A percentile compares a stretch with the other conserved stretches of the same genome.
Conservation (phyloP, 441 rosid species). For the Gossypium gossypioides region DNA sequence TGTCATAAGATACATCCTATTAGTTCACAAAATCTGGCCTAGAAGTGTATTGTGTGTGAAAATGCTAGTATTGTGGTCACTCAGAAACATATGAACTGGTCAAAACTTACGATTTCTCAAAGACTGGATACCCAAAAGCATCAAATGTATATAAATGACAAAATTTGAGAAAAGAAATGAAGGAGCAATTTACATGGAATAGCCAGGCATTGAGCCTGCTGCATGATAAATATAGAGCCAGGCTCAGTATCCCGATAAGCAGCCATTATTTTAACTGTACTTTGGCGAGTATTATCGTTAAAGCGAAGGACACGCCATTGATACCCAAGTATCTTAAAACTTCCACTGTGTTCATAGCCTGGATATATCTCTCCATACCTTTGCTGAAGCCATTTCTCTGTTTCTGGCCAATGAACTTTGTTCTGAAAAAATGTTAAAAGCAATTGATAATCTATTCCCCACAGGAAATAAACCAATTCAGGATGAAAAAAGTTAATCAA, state of each 20-base stretch:
- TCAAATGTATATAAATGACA: not conserved
- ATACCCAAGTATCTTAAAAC: conserved; percentile 60
- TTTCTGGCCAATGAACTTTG: conserved; percentile 44
- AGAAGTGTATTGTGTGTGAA: not conserved
- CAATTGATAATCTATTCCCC: not conserved
- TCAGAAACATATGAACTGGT: not conserved
- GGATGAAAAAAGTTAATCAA: not conserved
- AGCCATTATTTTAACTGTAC: conserved; percentile 78
- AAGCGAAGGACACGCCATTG: conserved; percentile 82
- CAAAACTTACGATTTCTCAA: not conserved
- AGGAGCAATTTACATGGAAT: conserved; percentile 54
- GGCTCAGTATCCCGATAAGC: conserved; percentile 44
- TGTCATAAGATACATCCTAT: not conserved
- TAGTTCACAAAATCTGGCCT: not conserved
- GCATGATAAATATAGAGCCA: conserved; percentile 47
- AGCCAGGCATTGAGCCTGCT: conserved; percentile 73
- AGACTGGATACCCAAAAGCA: not conserved
- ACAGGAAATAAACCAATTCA: not conserved
- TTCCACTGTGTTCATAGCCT: conserved; percentile 16
- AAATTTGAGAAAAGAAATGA: not conserved
- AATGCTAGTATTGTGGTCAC: not conserved
- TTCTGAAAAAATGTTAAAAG: conserved; percentile 29
- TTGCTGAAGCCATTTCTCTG: conserved; percentile 66
- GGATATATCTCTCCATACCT: conserved; percentile 42
- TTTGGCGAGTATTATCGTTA: conserved; percentile 69